Percentiles rank a stretch among this genome's conserved stretches.
phyloP scores from a whole-genome alignment of 2,329 filamentous ascomycete genomes.

The Eurotiales sp. region DNA sequence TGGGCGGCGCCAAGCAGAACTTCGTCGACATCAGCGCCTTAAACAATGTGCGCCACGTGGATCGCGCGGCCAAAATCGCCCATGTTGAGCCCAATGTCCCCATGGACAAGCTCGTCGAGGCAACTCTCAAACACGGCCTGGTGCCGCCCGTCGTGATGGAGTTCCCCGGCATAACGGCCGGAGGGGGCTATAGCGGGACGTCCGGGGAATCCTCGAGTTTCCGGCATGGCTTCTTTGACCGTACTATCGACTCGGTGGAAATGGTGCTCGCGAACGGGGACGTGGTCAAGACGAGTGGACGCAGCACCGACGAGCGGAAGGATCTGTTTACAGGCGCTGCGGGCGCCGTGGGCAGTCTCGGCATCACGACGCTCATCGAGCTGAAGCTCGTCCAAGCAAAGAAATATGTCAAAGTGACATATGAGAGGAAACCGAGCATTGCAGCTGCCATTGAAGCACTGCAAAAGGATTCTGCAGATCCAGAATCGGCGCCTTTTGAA shows the following conservation, averaged over 20 bases:
- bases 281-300: conserved; percentile 33
- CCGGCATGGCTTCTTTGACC: conserved; percentile 63
- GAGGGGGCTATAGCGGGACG: conserved; percentile 62
- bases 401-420: conserved; percentile 59
- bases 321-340: conserved; percentile 60
- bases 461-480: conserved; percentile 37
- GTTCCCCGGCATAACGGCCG: conserved; percentile 66
- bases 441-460: conserved; percentile 50
- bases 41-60: conserved; percentile 15
- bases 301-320: conserved; percentile 46
- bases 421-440: conserved; percentile 52
- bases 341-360: conserved; percentile 58
- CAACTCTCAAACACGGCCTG: conserved; percentile 53
- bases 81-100: conserved; percentile 68
- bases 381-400: conserved; percentile 54
- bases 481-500: conserved; percentile 41
- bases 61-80: conserved; percentile 51
- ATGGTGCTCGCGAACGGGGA: conserved; percentile 60
- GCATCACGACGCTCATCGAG: conserved; percentile 59
- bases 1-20: conserved; percentile 4
- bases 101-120: conserved; percentile 62
- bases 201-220: conserved; percentile 62
- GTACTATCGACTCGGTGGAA: conserved; percentile 59
- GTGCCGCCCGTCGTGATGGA: conserved; percentile 67
- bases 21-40: conserved; percentile 25